Percentiles rank a stretch among this genome's conserved stretches.
Evolutionary conservation across 208 protist species (phyloP).

Genomic region (Trypanosoma congolense): DNA sequence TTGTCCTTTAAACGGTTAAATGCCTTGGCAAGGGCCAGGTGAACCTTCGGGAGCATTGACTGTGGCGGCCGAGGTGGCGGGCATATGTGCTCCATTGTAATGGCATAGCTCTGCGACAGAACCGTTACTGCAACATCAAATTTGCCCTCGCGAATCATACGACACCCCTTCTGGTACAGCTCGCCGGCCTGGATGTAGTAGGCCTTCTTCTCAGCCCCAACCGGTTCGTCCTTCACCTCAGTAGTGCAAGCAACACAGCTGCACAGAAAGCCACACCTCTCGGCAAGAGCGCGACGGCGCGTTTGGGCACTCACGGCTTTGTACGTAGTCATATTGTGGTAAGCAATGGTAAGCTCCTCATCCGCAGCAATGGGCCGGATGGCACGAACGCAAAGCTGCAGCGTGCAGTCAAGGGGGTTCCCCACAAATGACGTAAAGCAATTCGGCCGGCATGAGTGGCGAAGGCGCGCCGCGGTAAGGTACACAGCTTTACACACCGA

Average conservation of each 20-base stretch:
- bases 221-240: conserved; percentile 71
- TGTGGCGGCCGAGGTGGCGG: conserved; percentile 73
- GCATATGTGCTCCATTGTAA: conserved; percentile 82
- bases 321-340: conserved; percentile 62
- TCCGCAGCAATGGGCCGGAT: conserved; percentile 62
- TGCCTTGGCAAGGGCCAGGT: conserved; percentile 75
- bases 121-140: conserved; percentile 73
- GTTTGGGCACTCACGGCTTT: conserved; percentile 73
- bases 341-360: conserved; percentile 80
- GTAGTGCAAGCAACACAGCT: conserved; percentile 51
- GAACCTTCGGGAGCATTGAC: conserved; percentile 81
- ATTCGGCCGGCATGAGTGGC: conserved; percentile 86
- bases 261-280: conserved; percentile 79
- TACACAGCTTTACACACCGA: conserved; percentile 72
- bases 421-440: conserved; percentile 73
- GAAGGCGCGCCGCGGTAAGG: conserved; percentile 47
- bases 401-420: conserved; percentile 63
- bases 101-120: conserved; percentile 79
- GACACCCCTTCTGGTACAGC: conserved; percentile 88
- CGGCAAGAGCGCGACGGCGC: conserved; percentile 55
- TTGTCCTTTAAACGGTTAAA: conserved; percentile 68
- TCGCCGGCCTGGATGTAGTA: conserved; percentile 79
- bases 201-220: conserved; percentile 53
- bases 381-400: conserved; percentile 45
- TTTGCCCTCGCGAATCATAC: conserved; percentile 71